Base-by-base conservation (phyloP, 2,329 filamentous ascomycete species). In the Thelonectria discophora region DNA sequence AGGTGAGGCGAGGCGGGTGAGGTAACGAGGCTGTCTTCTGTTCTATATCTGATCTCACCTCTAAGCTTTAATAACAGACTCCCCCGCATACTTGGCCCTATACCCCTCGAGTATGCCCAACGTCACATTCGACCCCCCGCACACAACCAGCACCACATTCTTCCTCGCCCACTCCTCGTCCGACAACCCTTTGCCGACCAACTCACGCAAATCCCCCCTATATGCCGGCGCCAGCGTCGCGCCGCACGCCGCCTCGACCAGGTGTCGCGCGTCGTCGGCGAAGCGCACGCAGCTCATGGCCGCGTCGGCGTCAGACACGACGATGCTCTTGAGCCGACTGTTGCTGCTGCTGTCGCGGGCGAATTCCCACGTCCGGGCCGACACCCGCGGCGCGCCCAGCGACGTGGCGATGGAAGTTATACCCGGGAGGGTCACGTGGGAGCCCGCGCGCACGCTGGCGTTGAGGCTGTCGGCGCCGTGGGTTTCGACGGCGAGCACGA, bases 211-310 rank as follows among this genome's bases (percentile, higher is more conserved):
- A 42, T 84, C 76, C 0, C 85, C 87, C 42, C 85, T 86, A 70
- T 92, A 93, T 60, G 83, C 88, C 3, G 86, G 75, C 1, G 90
- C 92, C 12, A 97, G 78, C 54, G 90, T 90, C 6, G 94, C 93
- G 1, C 94, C 93, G 74, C 94, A 97, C 0, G 93, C 88, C 37
- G 90, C 81, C 79, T 98, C 94, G 3, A 97, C 92, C 59, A 97
- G 80, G 58, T 94, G 79, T 24, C 90, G 81, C 69, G 94, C 91
- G 63, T 97, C 93, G 66, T 97, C 91, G 10, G 92, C 89, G 64
- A 97, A 88, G 21, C 86, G 82, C 71, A 90, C 88, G 55, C 90
- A 91, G 3, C 89, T 93, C 77, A 89, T 86, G 18, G 91, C 92
- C 0, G 94, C 94, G 71, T 95, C 91, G 3, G 87, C 88, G 52